A percentile compares a stretch with the other conserved stretches of the same genome.
phyloP scores from a whole-genome alignment of 106 monocot species.

The Dendrobium officinale region DNA sequence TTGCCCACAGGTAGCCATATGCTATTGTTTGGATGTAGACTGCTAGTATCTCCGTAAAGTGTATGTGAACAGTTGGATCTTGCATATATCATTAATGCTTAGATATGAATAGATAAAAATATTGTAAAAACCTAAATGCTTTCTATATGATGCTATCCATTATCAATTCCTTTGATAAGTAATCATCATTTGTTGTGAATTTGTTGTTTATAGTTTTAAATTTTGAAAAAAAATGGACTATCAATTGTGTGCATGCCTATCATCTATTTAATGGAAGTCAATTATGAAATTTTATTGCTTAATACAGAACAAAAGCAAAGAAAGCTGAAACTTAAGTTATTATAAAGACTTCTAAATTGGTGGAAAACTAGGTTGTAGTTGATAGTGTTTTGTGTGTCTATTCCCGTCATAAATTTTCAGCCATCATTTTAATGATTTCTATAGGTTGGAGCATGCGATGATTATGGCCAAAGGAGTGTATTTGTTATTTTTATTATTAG shows the following conservation, averaged over 20 bases:
- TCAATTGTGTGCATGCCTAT: background rate
- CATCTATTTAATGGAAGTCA: background rate
- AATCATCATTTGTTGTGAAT: background rate
- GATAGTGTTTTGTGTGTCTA: background rate
- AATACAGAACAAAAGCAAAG: background rate
- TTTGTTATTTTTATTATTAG: no score
- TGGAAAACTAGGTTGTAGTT: background rate
- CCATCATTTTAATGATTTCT: no score
- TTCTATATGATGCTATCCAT: background rate
- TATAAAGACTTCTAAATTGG: background rate
- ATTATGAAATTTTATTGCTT: background rate
- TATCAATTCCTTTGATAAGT: background rate
- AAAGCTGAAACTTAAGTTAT: background rate
- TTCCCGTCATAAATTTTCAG: background rate
- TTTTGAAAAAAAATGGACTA: background rate
- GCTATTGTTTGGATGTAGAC: background rate
- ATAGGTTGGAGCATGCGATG: no score
- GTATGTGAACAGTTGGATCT: background rate
- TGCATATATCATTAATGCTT: background rate
- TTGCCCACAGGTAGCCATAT: conserved; percentile 68
- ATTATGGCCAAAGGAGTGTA: no score
- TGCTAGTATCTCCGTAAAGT: background rate
- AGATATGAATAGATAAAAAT: background rate
- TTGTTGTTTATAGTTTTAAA: background rate
- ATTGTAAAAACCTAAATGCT: background rate